Evolutionary conservation across 1,284 basidiomycete genomes (phyloP), one percentile per base, ranked within the genome.

Genomic region (Cryptococcus maquisensis): DNA sequence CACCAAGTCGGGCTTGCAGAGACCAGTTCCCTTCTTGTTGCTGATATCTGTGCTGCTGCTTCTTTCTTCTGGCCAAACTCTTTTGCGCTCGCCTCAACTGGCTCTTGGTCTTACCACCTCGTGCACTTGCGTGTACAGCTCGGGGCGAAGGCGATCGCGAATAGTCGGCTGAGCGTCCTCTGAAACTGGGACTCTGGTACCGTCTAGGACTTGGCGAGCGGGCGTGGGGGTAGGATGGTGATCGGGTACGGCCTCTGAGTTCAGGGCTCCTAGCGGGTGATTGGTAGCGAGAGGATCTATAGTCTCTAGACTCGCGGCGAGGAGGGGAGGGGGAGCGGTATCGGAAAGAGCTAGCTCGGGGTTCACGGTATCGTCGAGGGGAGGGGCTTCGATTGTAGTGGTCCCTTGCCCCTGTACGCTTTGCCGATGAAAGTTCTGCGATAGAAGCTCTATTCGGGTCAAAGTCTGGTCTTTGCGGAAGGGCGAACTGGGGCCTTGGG

Each of bases 131-230:
- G 37, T 47, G n/a, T 37, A 36, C 7, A 16, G 8, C 18, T 26
- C 48, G 48, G 26, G 39, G 40, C 13, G 40, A 35, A 32, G 44
- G 51, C 20, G 51, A 53, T 32, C 44, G 51, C 7, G 51, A 28
- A 24, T 23, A 18, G 24, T 21, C 24, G 10, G 37, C 9, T 20
- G 38, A 40, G 10, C 36, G 32, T 4, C 49, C 32, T 21, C 23
- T 32, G 20, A 35, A 32, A 21, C 26, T n/a, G 43, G 51, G n/a
- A 20, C 35, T 37, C 7, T 10, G n/a, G 41, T 21, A 23, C 41
- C 21, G 41, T 23, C 26, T 15, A 24, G 24, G 18, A 16, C 18
- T 18, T 28, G 44, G 23, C 21, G 24, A 16, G 32, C 32, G 18
- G 23, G 21, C 24, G 44, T 37, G 18, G 47, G 18, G 35, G 36